These are phyloP conservation scores for Fusarium sp. DNA, from an alignment of 2,329 filamentous ascomycete genomes.

Conservation along the genomic window DNA sequence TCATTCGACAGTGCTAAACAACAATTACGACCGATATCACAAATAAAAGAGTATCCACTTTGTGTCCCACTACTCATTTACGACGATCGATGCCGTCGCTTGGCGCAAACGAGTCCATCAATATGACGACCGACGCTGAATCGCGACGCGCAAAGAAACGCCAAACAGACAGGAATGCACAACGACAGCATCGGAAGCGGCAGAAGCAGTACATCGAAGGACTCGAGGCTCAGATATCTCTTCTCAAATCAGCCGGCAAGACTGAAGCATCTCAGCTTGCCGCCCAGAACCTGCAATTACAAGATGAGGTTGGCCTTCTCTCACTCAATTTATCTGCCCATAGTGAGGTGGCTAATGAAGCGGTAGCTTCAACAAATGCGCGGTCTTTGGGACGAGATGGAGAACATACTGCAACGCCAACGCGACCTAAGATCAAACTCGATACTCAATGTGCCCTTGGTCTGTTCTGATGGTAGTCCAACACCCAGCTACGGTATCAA, in stretches of 20 bases:
- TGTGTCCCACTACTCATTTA: fast-evolving
- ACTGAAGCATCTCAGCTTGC: neutral
- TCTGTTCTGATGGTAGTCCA: neutral
- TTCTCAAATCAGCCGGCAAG: neutral
- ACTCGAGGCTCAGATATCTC: conserved; percentile 1
- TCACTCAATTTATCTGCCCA: too few species aligned
- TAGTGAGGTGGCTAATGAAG: neutral
- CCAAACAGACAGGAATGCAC: conserved; percentile 5
- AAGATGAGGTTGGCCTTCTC: neutral
- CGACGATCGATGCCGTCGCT: neutral
- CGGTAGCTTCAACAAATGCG: neutral
- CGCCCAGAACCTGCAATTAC: neutral
- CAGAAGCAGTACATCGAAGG: conserved; percentile 14
- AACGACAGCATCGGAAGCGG: conserved; percentile 9
- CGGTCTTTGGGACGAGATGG: conserved; percentile 9
- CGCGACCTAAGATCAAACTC: neutral
- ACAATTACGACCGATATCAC: fast-evolving
- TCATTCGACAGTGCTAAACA: neutral
- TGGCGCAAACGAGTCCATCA: neutral
- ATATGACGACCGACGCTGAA: neutral
- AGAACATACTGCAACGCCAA: neutral
- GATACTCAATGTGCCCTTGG: neutral
- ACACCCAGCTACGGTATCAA: neutral
- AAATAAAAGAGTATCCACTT: fast-evolving
- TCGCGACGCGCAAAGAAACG: conserved; percentile 4